Base-by-base conservation (phyloP, 768 basidiomycete species). In the Pleurotus pulmonarius region DNA sequence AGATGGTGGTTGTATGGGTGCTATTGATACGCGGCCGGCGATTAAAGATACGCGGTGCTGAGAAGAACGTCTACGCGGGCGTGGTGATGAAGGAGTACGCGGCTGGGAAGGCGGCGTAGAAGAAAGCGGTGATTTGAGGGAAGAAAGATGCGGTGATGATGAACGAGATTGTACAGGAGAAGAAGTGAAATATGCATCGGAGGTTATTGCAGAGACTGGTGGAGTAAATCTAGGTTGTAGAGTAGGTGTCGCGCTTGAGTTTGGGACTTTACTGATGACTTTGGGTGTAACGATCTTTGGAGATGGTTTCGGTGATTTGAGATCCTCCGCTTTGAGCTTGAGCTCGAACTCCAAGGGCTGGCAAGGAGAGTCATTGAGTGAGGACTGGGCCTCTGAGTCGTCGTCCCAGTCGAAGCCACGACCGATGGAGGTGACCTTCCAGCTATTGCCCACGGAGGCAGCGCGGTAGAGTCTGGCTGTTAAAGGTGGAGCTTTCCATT, bases 41-140 rank as follows among this genome's bases (percentile, higher is more conserved):
- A 93, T 85, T 40, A 93, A 77, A 12, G 91, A 92, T 22, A 93
- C 87, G 48, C 91, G 82, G 59, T 91, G 90, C 61, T 92, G 90
- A 5, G 91, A 92, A 38, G 90, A 92, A 55, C 91, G 79, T 48
- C 88, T 77, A 15, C 90, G 81, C 34, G 88, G 80, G 4, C 87
- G 85, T 34, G 85, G 78, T 18, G 80, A 77, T 9, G 83, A 78
- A 11, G 85, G 77, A 24, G 85, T 82, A 37, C 65, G 69, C 24
- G 72, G 63, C 38, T 63, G 69, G 49, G 65, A 64, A 26, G 60
- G 49, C 9, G 64, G 62, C 8, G 55, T 59, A 60, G 65, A 52
- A 53, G 63, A 58, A 54, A 57, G 58, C 11, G 58, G 56, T 46
- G 66, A 56, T 12, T 64, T 56, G 52, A 64, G 74, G 8, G 76